Evolutionary conservation across 768 basidiomycete genomes (phyloP).

Genomic region (Calocera viscosa): DNA sequence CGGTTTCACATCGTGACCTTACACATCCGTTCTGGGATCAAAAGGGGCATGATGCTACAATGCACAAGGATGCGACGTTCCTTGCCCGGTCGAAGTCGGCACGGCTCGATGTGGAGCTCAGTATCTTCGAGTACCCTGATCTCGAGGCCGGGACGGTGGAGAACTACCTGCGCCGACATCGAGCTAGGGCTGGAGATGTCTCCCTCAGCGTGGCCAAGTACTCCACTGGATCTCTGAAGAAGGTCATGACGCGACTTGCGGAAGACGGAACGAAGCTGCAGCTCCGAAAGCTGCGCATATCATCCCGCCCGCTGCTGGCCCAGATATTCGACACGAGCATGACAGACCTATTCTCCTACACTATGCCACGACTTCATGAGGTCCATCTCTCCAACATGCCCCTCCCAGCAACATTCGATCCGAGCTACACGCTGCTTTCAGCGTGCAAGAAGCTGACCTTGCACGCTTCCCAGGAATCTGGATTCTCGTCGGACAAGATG

Average conservation of each 20-base stretch:
- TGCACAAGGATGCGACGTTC: constrained; percentile 1
- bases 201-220: constrained; percentile 7
- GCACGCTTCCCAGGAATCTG: constrained; percentile 1
- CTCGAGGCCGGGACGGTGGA: background rate
- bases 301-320: background rate
- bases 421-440: background rate
- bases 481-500: background rate
- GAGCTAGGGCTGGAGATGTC: background rate
- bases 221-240: background rate
- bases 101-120: background rate
- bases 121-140: constrained; percentile 1
- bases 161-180: background rate
- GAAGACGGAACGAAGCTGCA: background rate
- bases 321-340: constrained; percentile 5
- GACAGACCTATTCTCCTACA: background rate
- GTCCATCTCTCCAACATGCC: background rate
- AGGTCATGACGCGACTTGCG: background rate
- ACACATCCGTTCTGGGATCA: constrained; percentile 6
- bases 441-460: constrained; percentile 1
- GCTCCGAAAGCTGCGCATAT: constrained; percentile 1
- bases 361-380: background rate
- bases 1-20: background rate
- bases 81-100: background rate
- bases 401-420: background rate
- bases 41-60: background rate